Evolutionary conservation across 495 filamentous ascomycete genomes (phyloP), one percentile per base, ranked within the genome.

Genomic region (Hypoxylon rickii): DNA sequence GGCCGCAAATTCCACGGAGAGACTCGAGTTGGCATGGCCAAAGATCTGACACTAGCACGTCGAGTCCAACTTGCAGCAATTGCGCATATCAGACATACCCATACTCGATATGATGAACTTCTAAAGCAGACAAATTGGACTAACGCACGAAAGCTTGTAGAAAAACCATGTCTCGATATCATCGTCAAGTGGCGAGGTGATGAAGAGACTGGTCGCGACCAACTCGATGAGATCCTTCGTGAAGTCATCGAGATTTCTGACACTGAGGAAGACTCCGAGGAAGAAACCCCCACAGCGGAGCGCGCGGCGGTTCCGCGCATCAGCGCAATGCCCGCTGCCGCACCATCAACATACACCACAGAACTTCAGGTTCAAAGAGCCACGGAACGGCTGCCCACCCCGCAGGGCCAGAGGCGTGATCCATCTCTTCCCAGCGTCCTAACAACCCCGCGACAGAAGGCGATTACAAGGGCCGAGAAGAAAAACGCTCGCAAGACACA

Each of bases 121-220:
- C 75, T 97, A 19, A 83, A 77, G 51, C 75, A 79, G 39, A 83
- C 79, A 4, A 74, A 70, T 6, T 92, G 84, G 70, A 74, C 79
- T 37, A 87, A 89, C 50, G 90, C 91, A 18, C 80, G 92, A 50
- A 80, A 77, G 50, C 69, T 74, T 33, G 87, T 94, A 31, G 87
- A 93, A 63, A 79, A 84, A 37, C 70, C 83, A 11, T 90, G 85
- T 42, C 73, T 93, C 21, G 82, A 86, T 46, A 81, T 86, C 63
- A 75, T 96, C 46, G 81, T 89, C 63, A 85, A 89, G 77, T 96
- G 92, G 92, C 86, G 90, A 66, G 90, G 89, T 40, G 89, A 93
- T 61, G 88, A 90, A 65, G 87, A 92, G 61, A 87, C 83, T 31
- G 87, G 87, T 37, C 83, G 83, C 54, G 82, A 84, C 44, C 85